Evolutionary conservation across 257 asterid genomes (phyloP), one percentile per base, ranked within the genome.

Genomic region (Penstemon davidsonii): DNA sequence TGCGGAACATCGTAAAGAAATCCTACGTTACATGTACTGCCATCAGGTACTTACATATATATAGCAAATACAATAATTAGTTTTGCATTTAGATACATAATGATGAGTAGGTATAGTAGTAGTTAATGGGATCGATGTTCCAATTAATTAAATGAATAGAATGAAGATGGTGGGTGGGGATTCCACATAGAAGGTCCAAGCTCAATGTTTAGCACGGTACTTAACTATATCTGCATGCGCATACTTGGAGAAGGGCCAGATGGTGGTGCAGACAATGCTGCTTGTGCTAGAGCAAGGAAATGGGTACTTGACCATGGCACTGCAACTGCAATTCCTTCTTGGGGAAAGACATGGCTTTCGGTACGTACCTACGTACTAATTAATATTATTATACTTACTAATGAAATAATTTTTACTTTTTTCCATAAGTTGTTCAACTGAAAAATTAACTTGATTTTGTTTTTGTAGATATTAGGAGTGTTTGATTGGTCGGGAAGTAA

Each of bases 151-250:
- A 56, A 33, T 8, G 45, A 63, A 55, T 72, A 88, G 94, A 88
- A 88, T 11, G 88, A 81, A 80, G 96, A 88, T 45, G 96, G 96
- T 59, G 96, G 96, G 2, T 88, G 96, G 96, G 96, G 96, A 8
- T 60, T 86, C 9, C 96, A 88, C 72, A 77, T 88, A 50, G 91
- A 84, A 79, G 96, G 96, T 6, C 94, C 84, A 49, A 88, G 96
- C 86, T 64, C 86, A 4, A 88, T 88, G 96, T 86, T 88, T 66
- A 79, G 96, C 62, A 88, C 96, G 2, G 61, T 81, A 1, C 83
- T 88, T 9, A 84, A 72, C 74, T 88, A 88, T 82, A 83, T 86
- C 0, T 84, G 89, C 40, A 84, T 88, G 94, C 86, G 96, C 43
- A 66, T 88, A 67, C 74, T 88, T 3, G 94, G 96, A 49, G 85